Evolutionary conservation across 108 stramenopile species (phyloP).

Genomic region (Nitzschia putrida): DNA sequence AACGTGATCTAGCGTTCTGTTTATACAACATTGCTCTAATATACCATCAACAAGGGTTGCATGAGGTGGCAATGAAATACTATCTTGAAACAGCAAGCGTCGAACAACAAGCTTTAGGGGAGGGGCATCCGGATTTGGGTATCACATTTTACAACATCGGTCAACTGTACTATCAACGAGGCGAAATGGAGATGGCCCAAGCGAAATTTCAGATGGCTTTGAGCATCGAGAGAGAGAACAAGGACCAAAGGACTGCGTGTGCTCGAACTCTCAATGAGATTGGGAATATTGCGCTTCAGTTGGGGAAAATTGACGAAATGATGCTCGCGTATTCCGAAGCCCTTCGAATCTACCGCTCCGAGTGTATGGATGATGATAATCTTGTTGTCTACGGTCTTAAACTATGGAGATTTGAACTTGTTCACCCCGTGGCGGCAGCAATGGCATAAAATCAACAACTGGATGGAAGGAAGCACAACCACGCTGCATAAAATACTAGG

Average conservation of each 20-base stretch:
- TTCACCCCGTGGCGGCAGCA: conserved; percentile 45
- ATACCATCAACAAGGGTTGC: conserved; percentile 52
- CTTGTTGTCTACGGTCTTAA: conserved; percentile 38
- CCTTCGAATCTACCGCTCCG: conserved; percentile 45
- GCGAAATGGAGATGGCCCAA: conserved; percentile 47
- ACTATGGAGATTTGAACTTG: conserved; percentile 47
- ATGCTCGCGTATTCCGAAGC: conserved; percentile 56
- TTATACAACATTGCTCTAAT: conserved; percentile 68
- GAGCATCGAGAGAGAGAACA: conserved; percentile 43
- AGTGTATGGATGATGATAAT: conserved; percentile 43
- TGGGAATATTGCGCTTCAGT: conserved; percentile 63
- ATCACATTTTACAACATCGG: conserved; percentile 63
- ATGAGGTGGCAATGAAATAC: conserved; percentile 57
- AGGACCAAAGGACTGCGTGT: conserved; percentile 29
- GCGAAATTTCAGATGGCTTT: conserved; percentile 44
- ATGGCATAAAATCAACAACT: conserved; percentile 20
- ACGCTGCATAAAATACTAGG: no score
- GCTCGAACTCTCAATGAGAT: conserved; percentile 72
- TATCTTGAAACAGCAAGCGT: conserved; percentile 56
- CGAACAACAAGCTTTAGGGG: conserved; percentile 42
- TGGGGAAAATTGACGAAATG: conserved; percentile 43
- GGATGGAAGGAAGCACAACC: background rate
- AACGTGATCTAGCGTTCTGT: conserved; percentile 47
- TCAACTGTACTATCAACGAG: conserved; percentile 53
- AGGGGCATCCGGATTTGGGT: conserved; percentile 50